Evolutionary conservation across 169 alveolate genomes (phyloP), one percentile per base, ranked within the genome.

Genomic region (Sarcocystis neurona): DNA sequence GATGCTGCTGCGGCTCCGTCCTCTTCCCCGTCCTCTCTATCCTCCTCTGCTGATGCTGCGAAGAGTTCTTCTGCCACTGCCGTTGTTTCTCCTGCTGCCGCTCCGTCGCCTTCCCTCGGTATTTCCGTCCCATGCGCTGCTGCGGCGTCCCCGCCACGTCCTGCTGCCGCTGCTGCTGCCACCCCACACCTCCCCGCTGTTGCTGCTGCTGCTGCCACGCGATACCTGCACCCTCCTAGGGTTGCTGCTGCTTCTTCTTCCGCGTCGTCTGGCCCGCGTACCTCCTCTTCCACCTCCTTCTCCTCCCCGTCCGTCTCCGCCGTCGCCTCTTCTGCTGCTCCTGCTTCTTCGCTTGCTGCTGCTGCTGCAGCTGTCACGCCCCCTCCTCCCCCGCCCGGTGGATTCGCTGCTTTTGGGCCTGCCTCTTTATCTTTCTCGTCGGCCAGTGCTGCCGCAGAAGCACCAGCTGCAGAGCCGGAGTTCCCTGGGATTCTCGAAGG

Each of bases 401-500:
- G 32, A 20, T 34, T 72, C 53, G 34, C 18, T 15, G 58, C n/a
- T 10, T 12, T 72, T 2, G 82, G 8, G 5, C 48, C 6, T 18
- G 44, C 84, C 84, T 15, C 4, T 6, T 12, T 6, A 3, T 37
- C 30, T 20, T 0, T 20, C 60, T 18, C 43, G 41, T 43, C 84
- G 66, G 46, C 12, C n/a, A 43, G 32, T 63, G 41, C 50, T 74
- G 47, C 15, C 47, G 66, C 43, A 32, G 15, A n/a, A 48, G 87
- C 70, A n/a, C 79, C 44, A n/a, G 80, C 89, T 60, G 32, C 30
- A 0, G 15, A 30, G 75, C 74, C 46, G 56, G 58, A 66, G 15
- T 66, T 82, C 0, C 89, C 89, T 30, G 89, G 89, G 32, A 37
- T 60, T 32, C 58, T 82, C 34, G 89, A 56, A 60, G 79, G 79